These are phyloP conservation scores for Penicillium angulare DNA, from an alignment of 495 filamentous ascomycete genomes.

Conservation along the genomic window DNA sequence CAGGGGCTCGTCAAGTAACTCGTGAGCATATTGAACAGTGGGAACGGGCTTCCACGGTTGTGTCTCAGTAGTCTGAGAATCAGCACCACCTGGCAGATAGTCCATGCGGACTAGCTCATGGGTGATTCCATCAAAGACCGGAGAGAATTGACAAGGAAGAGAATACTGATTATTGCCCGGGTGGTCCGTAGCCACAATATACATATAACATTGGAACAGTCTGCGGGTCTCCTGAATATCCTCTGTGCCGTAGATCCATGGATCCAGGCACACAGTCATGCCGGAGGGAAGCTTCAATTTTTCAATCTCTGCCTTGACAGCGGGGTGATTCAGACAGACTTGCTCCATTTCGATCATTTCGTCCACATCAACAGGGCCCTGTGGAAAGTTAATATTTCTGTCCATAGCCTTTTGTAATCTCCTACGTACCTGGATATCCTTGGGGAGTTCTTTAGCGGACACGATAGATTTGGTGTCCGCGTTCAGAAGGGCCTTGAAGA, in stretches of 20 bases:
- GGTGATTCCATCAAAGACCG: slow-evolving; percentile 65
- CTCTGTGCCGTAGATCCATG: slow-evolving; percentile 47
- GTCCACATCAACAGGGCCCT: slow-evolving; percentile 41
- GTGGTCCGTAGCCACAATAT: slow-evolving; percentile 37
- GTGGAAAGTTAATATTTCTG: too few relatives aligned
- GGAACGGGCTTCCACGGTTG: slow-evolving; percentile 51
- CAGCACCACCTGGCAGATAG: slow-evolving; percentile 40
- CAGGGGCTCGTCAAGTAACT: slow-evolving; percentile 35
- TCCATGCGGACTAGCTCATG: slow-evolving; percentile 60
- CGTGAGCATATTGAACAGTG: slow-evolving; percentile 49
- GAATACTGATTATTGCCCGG: slow-evolving; percentile 70
- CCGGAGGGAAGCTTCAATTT: slow-evolving; percentile 41
- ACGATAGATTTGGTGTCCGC: slow-evolving; percentile 39
- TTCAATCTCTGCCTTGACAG: slow-evolving; percentile 43
- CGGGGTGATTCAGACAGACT: slow-evolving; percentile 37
- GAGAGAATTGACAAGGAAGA: slow-evolving; percentile 73
- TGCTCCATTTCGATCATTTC: slow-evolving; percentile 44
- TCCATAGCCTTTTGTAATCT: neutral
- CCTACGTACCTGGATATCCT: slow-evolving; percentile 34
- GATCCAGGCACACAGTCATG: slow-evolving; percentile 42
- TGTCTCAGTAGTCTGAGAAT: slow-evolving; percentile 30
- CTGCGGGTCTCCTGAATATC: slow-evolving; percentile 37
- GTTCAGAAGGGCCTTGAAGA: slow-evolving; percentile 44
- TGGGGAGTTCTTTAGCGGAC: slow-evolving; percentile 39
- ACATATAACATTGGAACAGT: slow-evolving; percentile 47